Percentiles rank a stretch among this genome's conserved stretches.
Evolutionary conservation across 108 stramenopile species (phyloP).

Genomic region (Fragilaria crotonensis): DNA sequence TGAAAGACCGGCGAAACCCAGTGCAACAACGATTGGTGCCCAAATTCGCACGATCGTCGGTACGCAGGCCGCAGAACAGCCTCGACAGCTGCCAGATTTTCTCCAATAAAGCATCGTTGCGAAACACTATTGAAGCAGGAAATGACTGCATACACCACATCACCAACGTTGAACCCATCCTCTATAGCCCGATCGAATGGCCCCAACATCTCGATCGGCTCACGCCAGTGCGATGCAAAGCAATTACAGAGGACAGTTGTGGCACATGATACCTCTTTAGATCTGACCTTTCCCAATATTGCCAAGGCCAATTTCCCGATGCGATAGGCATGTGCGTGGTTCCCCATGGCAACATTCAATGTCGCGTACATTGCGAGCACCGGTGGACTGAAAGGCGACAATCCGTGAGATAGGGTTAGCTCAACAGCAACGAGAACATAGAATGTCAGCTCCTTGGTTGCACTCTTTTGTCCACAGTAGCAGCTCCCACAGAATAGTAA

Average conservation of each 20-base stretch:
- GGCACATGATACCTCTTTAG: background rate
- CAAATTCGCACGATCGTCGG: background rate
- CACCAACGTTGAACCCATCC: background rate
- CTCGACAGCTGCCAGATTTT: background rate
- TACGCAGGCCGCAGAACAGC: background rate
- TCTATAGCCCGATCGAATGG: background rate
- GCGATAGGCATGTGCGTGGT: background rate
- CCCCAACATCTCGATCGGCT: background rate
- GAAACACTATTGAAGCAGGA: background rate
- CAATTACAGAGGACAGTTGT: background rate
- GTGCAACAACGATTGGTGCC: background rate
- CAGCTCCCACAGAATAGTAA: background rate
- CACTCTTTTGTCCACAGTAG: background rate
- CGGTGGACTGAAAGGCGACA: background rate
- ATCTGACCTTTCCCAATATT: background rate
- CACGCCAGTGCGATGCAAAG: background rate
- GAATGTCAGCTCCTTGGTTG: background rate
- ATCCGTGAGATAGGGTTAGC: background rate
- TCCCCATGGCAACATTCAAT: background rate
- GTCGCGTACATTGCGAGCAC: background rate
- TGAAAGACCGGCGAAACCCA: background rate
- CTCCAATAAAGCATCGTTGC: background rate
- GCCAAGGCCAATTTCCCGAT: background rate
- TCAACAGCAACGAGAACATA: background rate
- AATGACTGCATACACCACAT: background rate